These are phyloP conservation scores for Phytophthora lateralis DNA, from an alignment of 352 stramenopile species.

Conservation along the genomic window DNA sequence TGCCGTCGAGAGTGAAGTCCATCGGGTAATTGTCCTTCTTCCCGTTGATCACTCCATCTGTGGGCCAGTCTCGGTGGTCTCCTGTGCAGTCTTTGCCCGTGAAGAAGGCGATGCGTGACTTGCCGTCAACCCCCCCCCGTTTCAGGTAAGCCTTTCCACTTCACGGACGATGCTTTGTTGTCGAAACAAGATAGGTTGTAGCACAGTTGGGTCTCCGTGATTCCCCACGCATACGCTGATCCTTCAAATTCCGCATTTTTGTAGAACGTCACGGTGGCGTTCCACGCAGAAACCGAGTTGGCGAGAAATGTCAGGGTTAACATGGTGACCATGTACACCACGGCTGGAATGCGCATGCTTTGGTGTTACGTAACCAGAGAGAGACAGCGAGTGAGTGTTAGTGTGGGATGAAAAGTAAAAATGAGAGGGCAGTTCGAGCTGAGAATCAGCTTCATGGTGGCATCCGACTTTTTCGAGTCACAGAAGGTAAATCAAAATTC, in stretches of 20 bases:
- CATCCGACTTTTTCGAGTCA: not conserved
- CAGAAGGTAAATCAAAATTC: not conserved
- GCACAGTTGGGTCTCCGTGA: constrained; percentile 20
- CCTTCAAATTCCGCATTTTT: constrained; percentile 13
- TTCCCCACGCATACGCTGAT: constrained; percentile 15
- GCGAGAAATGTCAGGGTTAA: constrained; percentile 3
- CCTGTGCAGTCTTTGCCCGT: constrained; percentile 17
- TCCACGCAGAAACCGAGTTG: constrained; percentile 18
- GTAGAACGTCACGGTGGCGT: constrained; percentile 31
- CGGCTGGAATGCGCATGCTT: not conserved
- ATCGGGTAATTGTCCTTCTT: constrained; percentile 29
- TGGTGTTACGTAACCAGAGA: not conserved
- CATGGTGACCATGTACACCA: not conserved
- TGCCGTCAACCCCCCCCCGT: constrained; percentile 10
- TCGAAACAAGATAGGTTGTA: constrained; percentile 36
- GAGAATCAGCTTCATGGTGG: not conserved
- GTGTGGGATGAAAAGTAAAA: not conserved
- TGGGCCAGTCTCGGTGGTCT: constrained; percentile 14
- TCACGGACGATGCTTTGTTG: constrained; percentile 31
- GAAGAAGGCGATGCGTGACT: constrained; percentile 35
- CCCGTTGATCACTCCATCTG: constrained; percentile 17
- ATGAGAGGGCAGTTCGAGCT: not conserved
- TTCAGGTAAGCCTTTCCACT: constrained; percentile 24
- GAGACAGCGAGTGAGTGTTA: not conserved
- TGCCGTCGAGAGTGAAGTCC: constrained; percentile 24